Base-by-base conservation (phyloP, 495 filamentous ascomycete genomes). In the Durotheca rogersii region DNA sequence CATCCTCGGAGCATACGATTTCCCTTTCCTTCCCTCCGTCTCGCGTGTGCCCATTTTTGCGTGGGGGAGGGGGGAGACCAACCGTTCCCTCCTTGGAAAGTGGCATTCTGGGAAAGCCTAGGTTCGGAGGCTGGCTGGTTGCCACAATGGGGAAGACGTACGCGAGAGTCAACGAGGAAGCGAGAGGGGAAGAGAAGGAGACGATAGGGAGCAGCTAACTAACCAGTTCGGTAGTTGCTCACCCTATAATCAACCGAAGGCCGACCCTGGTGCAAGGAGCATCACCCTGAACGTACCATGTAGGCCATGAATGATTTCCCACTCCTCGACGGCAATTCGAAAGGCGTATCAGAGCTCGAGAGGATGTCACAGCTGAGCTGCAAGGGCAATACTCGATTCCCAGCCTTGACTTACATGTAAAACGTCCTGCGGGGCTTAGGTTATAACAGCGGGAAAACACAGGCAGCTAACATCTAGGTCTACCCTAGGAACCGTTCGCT, bases 401-500 rank as follows among this genome's bases (percentile, higher is more conserved):
- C 38, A 11, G 47, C 56, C 16, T 63, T 53, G 32, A 56, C 53
- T n/a, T 42, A 55, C 18, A 9, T 66, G 62, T 72, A 72, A 51
- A 58, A 35, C 9, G 17, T 56, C n/a, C 29, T 57, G 21, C 44
- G 48, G 48, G 34, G 31, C 33, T 44, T 44, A 34, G 11, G 35
- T 14, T 2, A 12, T 6, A 41, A 16, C 18, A n/a, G 19, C 9
- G 1, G 1, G 14, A 18, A 12, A 23, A 5, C 3, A 6, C 11
- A 10, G 17, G 6, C 14, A 16, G 47, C 43, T 69, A 52, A 69
- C 53, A 34, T 44, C 60, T 46, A 43, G 34, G 38, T 39, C 41
- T 0, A 45, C 33, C 19, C 17, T 32, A 74, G 75, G 72, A 71
- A 74, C 46, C 73, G 75, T 14, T 69, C 74, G 19, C 66, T 79